Conservation (phyloP, 1,284 basidiomycete species). For the Ceratobasidium sp. region DNA sequence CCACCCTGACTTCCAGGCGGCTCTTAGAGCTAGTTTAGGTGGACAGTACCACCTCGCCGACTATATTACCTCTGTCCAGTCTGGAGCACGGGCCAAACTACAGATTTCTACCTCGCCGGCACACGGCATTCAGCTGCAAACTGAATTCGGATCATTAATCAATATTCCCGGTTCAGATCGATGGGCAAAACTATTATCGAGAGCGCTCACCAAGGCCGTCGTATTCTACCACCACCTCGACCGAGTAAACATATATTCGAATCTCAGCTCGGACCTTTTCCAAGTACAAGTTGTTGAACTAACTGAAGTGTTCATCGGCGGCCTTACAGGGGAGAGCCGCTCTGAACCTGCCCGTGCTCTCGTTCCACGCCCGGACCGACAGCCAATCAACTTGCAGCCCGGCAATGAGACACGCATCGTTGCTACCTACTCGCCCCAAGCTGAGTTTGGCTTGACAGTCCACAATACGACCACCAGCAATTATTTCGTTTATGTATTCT, state of each 20-base stretch:
- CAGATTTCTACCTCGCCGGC: neutral
- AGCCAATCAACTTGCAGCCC: neutral
- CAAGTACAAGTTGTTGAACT: neutral
- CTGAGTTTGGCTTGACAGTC: slow-evolving; percentile 22
- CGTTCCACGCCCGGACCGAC: neutral
- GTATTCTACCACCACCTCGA: slow-evolving; percentile 32
- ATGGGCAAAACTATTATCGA: neutral
- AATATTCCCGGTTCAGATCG: neutral
- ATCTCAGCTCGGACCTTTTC: neutral
- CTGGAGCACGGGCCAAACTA: neutral
- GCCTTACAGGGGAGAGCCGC: neutral
- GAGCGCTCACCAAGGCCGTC: slow-evolving; percentile 18
- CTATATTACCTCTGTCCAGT: neutral
- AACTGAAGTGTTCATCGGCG: neutral
- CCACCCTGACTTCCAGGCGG: neutral
- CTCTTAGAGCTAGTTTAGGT: neutral
- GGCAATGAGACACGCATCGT: neutral
- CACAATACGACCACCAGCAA: neutral
- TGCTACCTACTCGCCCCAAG: neutral
- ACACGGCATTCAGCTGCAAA: neutral
- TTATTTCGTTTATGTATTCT: slow-evolving; percentile 29
- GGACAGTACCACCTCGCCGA: neutral
- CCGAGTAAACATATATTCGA: neutral
- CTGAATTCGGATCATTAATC: neutral
- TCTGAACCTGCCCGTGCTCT: neutral